Evolutionary conservation across 495 filamentous ascomycete genomes (phyloP).

Genomic region (Neurospora sp.): DNA sequence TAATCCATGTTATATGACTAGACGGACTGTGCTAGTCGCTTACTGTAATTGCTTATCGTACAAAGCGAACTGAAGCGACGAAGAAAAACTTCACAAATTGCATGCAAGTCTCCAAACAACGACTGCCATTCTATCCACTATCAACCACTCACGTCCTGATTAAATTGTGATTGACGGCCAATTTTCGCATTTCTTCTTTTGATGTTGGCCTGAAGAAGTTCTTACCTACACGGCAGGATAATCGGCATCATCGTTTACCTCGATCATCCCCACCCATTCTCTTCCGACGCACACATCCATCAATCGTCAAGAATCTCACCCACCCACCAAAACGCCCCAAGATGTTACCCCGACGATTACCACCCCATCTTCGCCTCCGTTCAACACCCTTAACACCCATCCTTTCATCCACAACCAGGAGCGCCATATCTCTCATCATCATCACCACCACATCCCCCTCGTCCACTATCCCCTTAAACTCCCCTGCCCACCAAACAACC

Average conservation of each 20-base stretch:
- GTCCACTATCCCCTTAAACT: constrained; percentile 14
- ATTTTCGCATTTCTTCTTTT: background rate
- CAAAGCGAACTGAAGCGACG: background rate
- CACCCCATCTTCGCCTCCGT: background rate
- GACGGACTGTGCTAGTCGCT: accelerated
- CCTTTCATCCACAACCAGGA: background rate
- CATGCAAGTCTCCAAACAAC: background rate
- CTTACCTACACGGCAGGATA: background rate
- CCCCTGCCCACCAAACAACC: constrained; percentile 6
- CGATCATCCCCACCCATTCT: background rate
- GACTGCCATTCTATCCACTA: background rate
- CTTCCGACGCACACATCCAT: background rate
- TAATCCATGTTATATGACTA: background rate
- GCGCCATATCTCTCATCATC: background rate
- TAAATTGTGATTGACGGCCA: background rate
- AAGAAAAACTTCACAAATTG: background rate
- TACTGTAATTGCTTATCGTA: background rate
- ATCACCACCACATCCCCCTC: background rate
- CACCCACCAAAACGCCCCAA: background rate
- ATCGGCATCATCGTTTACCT: background rate
- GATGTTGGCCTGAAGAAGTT: background rate
- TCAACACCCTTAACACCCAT: background rate
- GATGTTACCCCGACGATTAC: background rate
- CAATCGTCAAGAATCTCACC: background rate
- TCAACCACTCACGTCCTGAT: background rate